Base-by-base conservation (phyloP, 139 green algal genomes). In the Tetraselmis striata region DNA sequence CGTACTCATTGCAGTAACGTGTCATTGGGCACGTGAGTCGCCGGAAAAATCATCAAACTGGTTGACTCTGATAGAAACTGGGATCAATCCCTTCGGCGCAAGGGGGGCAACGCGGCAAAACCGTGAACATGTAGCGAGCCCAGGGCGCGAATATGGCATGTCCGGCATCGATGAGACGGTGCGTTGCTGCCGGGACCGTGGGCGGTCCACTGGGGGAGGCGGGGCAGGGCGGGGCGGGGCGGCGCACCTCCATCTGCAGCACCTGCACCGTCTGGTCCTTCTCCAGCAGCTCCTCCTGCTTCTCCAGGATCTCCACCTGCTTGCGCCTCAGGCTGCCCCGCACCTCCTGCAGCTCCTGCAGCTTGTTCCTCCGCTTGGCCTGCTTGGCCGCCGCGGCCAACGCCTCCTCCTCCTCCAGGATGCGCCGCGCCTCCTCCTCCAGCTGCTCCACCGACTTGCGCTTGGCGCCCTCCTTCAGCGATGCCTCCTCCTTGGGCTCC, bases 191-290 rank as follows among this genome's bases (percentile, higher is more conserved):
- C n/a, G n/a, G n/a, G n/a, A n/a, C n/a, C n/a, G n/a, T n/a, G n/a
- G n/a, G n/a, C n/a, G n/a, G n/a, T n/a, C n/a, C n/a, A n/a, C n/a
- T n/a, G n/a, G n/a, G n/a, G n/a, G n/a, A n/a, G n/a, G n/a, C n/a
- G n/a, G n/a, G n/a, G n/a, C n/a, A n/a, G n/a, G n/a, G n/a, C n/a
- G n/a, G n/a, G n/a, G n/a, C n/a, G n/a, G n/a, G n/a, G n/a, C n/a
- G n/a, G n/a, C n/a, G 45, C 79, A 96, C 91, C 90, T 97, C 89
- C 79, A 96, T 89, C 30, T 88, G 86, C 26, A 97, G 87, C 2
- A 95, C 91, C 11, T 80, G 58, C 77, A 97, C 76, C 1, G 88
- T 95, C 83, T 97, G 92, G n/a, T 96, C 91, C 86, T 92, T 92
- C 1, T 94, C 85, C 78, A 96, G 82, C 78, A 97, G 86, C 84